Percentiles rank a stretch among this genome's conserved stretches.
Conservation (phyloP, 345 rosid genomes). For the Corchorus capsularis region DNA sequence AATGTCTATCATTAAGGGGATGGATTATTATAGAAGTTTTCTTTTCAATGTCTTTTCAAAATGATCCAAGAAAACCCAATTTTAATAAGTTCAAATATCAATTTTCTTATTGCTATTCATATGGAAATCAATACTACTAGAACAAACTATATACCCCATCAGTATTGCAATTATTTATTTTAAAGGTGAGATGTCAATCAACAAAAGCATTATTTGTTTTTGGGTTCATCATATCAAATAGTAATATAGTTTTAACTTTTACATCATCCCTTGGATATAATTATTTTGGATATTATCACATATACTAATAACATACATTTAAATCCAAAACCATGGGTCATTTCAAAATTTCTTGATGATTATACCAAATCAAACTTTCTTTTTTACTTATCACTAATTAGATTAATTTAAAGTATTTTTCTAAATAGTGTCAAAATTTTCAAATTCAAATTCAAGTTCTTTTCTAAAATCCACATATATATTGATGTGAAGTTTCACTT, state of each 20-base stretch:
- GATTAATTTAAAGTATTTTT: neutral
- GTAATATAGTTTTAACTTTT: neutral
- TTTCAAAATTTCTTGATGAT: neutral
- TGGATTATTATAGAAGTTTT: neutral
- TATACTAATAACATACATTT: neutral
- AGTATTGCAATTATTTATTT: neutral
- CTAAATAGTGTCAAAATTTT: neutral
- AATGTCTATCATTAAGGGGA: neutral
- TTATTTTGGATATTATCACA: neutral
- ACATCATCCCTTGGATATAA: neutral
- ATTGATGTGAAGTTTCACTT: neutral
- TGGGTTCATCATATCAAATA: neutral
- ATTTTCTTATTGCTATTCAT: neutral
- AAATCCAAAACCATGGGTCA: neutral
- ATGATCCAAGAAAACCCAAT: neutral
- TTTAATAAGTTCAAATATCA: neutral
- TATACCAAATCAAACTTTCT: too few species aligned
- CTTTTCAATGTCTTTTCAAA: neutral
- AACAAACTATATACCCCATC: neutral
- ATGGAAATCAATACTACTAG: neutral
- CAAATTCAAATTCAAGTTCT: neutral
- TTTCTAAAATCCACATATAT: neutral
- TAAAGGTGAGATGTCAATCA: neutral
- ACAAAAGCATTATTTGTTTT: neutral
- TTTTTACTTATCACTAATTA: neutral